phyloP scores from a whole-genome alignment of 176 grass and related monocot genomes.

The Dendrocalamus sinicus region DNA sequence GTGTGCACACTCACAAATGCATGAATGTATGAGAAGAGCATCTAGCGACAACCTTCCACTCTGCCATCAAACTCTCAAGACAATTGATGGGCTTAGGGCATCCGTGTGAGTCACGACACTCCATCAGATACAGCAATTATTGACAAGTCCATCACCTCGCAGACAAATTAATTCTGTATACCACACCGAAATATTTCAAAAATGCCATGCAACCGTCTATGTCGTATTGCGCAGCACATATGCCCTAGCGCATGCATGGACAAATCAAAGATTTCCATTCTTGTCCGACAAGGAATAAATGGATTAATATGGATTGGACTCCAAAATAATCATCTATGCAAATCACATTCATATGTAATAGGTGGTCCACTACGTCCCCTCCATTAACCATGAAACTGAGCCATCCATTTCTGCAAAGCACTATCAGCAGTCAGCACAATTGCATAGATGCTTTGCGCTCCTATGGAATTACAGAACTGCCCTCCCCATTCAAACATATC shows the following conservation, averaged over 20 bases:
- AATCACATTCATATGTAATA: background rate
- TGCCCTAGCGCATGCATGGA: background rate
- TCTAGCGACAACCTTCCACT: background rate
- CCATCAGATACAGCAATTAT: background rate
- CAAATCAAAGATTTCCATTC: background rate
- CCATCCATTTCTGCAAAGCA: background rate
- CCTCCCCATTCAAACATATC: slow-evolving; percentile 7
- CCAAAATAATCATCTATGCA: background rate
- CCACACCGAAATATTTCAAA: background rate
- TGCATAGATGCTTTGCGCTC: background rate
- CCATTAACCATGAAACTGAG: background rate
- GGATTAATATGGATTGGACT: background rate
- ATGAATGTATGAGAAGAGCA: background rate
- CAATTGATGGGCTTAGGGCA: background rate
- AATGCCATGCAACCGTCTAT: background rate
- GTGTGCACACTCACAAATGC: background rate
- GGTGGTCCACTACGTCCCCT: background rate
- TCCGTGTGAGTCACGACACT: background rate
- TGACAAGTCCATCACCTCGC: background rate
- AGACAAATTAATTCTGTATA: slow-evolving; percentile 16
- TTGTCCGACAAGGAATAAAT: background rate
- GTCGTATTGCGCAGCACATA: background rate
- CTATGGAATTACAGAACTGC: background rate
- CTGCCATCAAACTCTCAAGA: background rate
- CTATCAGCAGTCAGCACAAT: slow-evolving; percentile 20